phyloP scores from a whole-genome alignment of 179 eudicot genomes.

The Gypsophila paniculata region DNA sequence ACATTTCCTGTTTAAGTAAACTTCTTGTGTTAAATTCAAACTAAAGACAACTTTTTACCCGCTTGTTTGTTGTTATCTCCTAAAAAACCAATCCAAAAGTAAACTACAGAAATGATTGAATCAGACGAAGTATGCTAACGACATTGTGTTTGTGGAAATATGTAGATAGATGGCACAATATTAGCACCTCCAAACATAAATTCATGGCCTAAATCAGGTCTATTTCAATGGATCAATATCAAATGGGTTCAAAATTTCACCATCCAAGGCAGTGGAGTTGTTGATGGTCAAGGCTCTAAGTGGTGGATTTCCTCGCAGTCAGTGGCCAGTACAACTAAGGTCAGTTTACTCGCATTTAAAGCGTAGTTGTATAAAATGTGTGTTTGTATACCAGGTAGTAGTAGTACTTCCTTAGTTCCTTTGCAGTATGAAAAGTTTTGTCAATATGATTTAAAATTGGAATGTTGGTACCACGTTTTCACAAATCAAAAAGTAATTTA shows the following conservation, averaged over 20 bases:
- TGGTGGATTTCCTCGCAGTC: conserved; percentile 59
- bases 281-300: conserved; percentile 69
- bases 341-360: conserved; percentile 5
- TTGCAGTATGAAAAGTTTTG: too few species aligned
- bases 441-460: too few species aligned
- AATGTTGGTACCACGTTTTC: too few species aligned
- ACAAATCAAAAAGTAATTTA: too few species aligned
- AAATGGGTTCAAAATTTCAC: conserved; percentile 76
- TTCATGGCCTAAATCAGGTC: conserved; percentile 60
- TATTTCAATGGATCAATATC: conserved; percentile 72
- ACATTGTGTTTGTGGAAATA: background rate
- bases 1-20: too few species aligned
- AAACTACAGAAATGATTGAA: too few species aligned
- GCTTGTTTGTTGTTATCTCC: too few species aligned
- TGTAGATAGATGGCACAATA: conserved; percentile 63
- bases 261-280: conserved; percentile 61
- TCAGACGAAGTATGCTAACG: background rate
- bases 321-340: conserved; percentile 28
- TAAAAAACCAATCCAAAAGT: too few species aligned
- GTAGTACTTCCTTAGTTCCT: too few species aligned
- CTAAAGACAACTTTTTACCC: too few species aligned
- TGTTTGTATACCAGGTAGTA: too few species aligned
- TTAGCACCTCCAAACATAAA: conserved; percentile 53
- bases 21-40: too few species aligned
- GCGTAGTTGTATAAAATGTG: background rate